These are phyloP conservation scores for Boletus semigastroideus DNA, from an alignment of 1,284 basidiomycete species.

Conservation along the genomic window DNA sequence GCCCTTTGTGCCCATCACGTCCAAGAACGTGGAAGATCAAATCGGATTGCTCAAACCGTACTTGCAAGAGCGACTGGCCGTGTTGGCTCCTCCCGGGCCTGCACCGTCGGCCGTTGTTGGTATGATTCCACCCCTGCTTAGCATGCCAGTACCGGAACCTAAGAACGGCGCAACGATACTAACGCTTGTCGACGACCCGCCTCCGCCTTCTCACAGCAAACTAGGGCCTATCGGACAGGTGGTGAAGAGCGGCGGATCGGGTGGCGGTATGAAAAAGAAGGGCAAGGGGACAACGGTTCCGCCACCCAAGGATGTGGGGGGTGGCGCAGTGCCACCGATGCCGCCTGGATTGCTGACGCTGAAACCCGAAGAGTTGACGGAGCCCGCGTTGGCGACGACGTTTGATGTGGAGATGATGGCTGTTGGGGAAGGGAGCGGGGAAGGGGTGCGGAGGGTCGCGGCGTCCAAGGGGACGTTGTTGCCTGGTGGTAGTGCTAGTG, in stretches of 20 bases:
- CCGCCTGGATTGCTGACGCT: slow-evolving; percentile 24
- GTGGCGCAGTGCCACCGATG: slow-evolving; percentile 16
- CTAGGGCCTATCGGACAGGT: slow-evolving; percentile 78
- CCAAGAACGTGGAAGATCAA: slow-evolving; percentile 67
- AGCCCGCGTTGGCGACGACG: slow-evolving; percentile 11
- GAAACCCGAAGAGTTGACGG: slow-evolving; percentile 28
- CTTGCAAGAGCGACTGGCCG: slow-evolving; percentile 61
- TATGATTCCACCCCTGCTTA: slow-evolving; percentile 17
- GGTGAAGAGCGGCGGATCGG: slow-evolving; percentile 36
- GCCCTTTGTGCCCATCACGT: slow-evolving; percentile 70
- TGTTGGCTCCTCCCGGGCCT: slow-evolving; percentile 34
- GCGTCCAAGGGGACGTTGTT: slow-evolving; percentile 2
- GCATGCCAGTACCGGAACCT: slow-evolving; percentile 1
- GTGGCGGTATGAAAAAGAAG: slow-evolving; percentile 48
- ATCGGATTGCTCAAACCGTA: slow-evolving; percentile 84
- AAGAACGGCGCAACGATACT: neutral
- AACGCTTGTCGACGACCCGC: slow-evolving; percentile 55
- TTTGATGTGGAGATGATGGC: slow-evolving; percentile 8
- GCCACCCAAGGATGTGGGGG: slow-evolving; percentile 17
- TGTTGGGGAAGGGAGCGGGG: slow-evolving; percentile 7
- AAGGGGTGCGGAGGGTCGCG: slow-evolving; percentile 5
- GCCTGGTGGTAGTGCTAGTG: slow-evolving; percentile 14
- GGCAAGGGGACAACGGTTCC: slow-evolving; percentile 22
- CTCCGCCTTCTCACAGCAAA: slow-evolving; percentile 57
- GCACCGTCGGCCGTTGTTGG: slow-evolving; percentile 14